A percentile compares a stretch with the other conserved stretches of the same genome.
Conservation (phyloP, 2,329 filamentous ascomycete genomes). For the Grosmannia clavigera region DNA sequence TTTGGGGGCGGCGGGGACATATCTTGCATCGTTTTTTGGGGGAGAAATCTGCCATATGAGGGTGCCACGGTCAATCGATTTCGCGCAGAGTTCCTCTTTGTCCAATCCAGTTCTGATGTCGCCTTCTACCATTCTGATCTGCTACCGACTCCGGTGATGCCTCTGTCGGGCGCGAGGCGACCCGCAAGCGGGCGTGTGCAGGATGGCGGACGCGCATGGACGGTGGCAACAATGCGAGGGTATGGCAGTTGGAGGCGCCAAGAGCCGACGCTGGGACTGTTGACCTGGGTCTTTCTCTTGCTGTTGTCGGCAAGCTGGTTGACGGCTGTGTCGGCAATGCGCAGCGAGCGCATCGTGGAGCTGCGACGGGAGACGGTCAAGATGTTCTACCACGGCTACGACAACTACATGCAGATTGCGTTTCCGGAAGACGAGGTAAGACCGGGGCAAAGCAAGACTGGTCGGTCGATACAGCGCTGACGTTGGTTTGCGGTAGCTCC, state of each 20-base stretch:
- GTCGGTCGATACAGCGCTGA: background rate
- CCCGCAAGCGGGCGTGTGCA: background rate
- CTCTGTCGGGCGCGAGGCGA: constrained; percentile 23
- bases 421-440: constrained; percentile 86
- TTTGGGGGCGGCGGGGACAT: background rate
- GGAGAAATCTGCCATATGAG: background rate
- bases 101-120: background rate
- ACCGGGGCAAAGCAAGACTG: background rate
- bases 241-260: no score
- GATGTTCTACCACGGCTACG: constrained; percentile 95
- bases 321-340: constrained; percentile 34
- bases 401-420: constrained; percentile 86
- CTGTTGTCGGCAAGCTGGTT: constrained; percentile 28
- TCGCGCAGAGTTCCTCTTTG: background rate
- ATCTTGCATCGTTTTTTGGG: background rate
- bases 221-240: background rate
- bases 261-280: no score
- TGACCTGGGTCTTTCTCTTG: background rate
- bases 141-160: constrained; percentile 21
- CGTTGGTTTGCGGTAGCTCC: constrained; percentile 42
- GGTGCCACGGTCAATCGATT: background rate
- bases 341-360: constrained; percentile 38
- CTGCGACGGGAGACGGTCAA: constrained; percentile 51
- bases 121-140: background rate
- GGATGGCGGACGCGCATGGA: background rate